Percentiles rank a stretch among this genome's conserved stretches.
These are phyloP conservation scores for Cicer arietinum DNA, from an alignment of 306 rosid genomes.

Conservation along the genomic window DNA sequence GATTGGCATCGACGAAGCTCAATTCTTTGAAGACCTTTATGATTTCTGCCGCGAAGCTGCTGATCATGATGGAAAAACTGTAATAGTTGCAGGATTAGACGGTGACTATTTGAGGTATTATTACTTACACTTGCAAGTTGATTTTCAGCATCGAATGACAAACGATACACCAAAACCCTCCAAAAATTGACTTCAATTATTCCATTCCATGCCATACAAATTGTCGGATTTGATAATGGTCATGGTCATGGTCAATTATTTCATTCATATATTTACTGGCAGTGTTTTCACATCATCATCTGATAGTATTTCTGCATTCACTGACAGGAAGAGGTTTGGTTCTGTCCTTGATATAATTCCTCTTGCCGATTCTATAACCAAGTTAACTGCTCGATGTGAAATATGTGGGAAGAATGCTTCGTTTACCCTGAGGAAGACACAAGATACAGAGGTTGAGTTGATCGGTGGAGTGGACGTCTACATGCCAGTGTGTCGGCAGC, in stretches of 20 bases:
- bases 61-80: constrained; percentile 85
- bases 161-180: neutral
- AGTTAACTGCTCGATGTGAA: constrained; percentile 90
- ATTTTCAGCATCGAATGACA: constrained; percentile 19
- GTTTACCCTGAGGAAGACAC: constrained; percentile 83
- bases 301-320: constrained; percentile 40
- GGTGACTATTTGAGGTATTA: constrained; percentile 84
- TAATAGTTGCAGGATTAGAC: constrained; percentile 86
- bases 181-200: neutral
- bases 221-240: constrained; percentile 5
- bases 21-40: constrained; percentile 89
- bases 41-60: constrained; percentile 89
- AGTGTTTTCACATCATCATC: neutral
- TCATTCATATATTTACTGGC: neutral
- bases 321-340: constrained; percentile 85
- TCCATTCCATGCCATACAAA: neutral
- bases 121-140: constrained; percentile 5
- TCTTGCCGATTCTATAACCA: constrained; percentile 86
- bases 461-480: constrained; percentile 87
- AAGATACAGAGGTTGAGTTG: constrained; percentile 70
- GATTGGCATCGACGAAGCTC: constrained; percentile 96
- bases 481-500: constrained; percentile 96
- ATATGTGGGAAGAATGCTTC: constrained; percentile 75
- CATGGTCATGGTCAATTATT: constrained; percentile 3
- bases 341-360: constrained; percentile 80